Evolutionary conservation across 495 filamentous ascomycete genomes (phyloP).

Genomic region (Rhypophila decipiens): DNA sequence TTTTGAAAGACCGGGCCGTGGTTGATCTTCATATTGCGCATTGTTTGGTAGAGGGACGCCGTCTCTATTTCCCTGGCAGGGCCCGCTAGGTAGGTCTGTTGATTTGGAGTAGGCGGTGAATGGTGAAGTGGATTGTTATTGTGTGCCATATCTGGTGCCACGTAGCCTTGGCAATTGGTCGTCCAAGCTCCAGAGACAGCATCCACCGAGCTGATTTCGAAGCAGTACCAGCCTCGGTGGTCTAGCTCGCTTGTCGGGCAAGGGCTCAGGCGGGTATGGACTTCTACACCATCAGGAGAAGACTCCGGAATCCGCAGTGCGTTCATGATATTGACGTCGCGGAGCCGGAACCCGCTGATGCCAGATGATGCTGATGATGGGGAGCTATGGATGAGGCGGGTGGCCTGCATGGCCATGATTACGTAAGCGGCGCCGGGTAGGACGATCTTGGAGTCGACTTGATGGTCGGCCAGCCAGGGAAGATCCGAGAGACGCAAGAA

Average conservation of each 20-base stretch:
- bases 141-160: background rate
- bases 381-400: conserved; percentile 23
- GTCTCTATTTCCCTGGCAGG: background rate
- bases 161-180: background rate
- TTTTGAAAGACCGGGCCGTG: conserved; percentile 21
- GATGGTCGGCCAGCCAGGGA: conserved; percentile 45
- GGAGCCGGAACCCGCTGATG: conserved; percentile 8
- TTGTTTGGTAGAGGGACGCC: background rate
- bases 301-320: conserved; percentile 3
- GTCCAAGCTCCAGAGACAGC: background rate
- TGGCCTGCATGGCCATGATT: conserved; percentile 43
- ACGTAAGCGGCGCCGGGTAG: conserved; percentile 52
- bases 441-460: conserved; percentile 29
- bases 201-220: conserved; percentile 1
- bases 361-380: no score
- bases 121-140: no score
- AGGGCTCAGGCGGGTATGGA: conserved; percentile 4
- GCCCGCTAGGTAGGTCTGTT: background rate
- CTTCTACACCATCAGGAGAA: conserved; percentile 15
- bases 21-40: conserved; percentile 2
- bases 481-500: conserved; percentile 32
- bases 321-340: conserved; percentile 7
- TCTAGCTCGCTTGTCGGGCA: background rate
- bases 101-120: no score
- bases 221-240: conserved; percentile 3